Evolutionary conservation across 371 early-diverging fungal genomes (phyloP).

Genomic region (Choanephora cucurbitarum): DNA sequence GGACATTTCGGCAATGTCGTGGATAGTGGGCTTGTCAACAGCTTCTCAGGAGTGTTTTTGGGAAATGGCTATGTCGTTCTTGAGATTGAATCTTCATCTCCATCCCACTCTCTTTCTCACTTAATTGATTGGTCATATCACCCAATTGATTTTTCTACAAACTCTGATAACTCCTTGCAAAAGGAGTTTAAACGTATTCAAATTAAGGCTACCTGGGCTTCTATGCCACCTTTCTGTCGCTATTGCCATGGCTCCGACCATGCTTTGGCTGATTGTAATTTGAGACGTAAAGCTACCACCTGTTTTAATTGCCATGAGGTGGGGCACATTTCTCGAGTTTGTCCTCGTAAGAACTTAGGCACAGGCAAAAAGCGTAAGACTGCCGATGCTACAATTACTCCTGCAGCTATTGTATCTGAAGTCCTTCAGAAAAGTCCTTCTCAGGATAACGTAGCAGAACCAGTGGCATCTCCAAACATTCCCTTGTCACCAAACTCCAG

Average conservation of each 20-base stretch:
- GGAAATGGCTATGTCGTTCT: slow-evolving; percentile 10
- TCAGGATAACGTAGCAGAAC: no score
- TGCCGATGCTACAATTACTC: no score
- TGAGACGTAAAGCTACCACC: not conserved
- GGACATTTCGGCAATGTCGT: not conserved
- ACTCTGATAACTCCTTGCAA: not conserved
- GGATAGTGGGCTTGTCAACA: slow-evolving; percentile 4
- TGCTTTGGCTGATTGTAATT: not conserved
- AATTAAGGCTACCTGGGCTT: not conserved
- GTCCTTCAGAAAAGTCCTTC: no score
- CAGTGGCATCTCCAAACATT: no score
- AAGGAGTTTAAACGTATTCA: not conserved
- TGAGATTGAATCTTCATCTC: slow-evolving; percentile 36
- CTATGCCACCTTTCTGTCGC: slow-evolving; percentile 8
- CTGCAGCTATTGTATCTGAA: no score
- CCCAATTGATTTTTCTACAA: not conserved
- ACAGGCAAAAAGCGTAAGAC: no score
- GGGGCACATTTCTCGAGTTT: slow-evolving; percentile 1
- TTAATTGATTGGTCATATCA: slow-evolving; percentile 46
- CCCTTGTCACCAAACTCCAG: no score
- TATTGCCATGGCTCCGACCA: slow-evolving; percentile 10
- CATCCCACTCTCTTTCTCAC: slow-evolving; percentile 45
- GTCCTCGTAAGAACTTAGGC: no score
- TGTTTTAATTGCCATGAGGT: not conserved
- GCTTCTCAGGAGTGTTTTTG: not conserved